Evolutionary conservation across 805 yeast genomes (phyloP), one percentile per base, ranked within the genome.

Genomic region (Candida incommunis): DNA sequence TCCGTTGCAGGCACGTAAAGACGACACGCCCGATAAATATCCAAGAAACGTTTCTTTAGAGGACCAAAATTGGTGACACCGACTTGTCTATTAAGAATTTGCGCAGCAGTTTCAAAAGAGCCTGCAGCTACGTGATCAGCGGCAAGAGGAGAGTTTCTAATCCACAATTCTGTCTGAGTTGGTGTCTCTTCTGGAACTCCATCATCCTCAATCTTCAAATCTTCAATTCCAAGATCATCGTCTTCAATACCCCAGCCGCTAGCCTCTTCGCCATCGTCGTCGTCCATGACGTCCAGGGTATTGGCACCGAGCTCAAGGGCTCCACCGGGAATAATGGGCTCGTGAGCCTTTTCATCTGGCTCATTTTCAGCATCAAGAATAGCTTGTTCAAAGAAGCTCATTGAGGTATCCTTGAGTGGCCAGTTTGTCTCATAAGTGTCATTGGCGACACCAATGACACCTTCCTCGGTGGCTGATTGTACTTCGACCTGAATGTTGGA

Each of bases 81-180:
- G 41, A 80, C 70, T 64, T 94, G 98, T 57, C 90, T 82, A 68
- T 81, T 78, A 56, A 92, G 73, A 59, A 94, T 75, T 56, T 87
- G 94, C 34, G 96, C 92, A 31, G 97, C 99, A 45, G 90, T 82
- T 53, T 87, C 96, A 60, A 90, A 90, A 3, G 94, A 83, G 55
- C 99, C 99, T 2, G 96, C 87, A 2, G 98, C 96, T 56, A 82
- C 87, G 55, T 86, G 84, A 23, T 85, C 86, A 24, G 95, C 96
- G 3, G 96, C 86, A 46, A 88, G 74, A 50, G 81, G 82, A 16
- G 95, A 83, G 63, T 82, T 85, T 52, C 90, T 81, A 24, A 84
- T 74, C 98, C 99, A 94, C 47, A 64, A 63, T 3, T 80, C 79
- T 25, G 78, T 64, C 60, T 88, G 95, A 23, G 74, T 74, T 15